Evolutionary conservation across 176 grass and related monocot species (phyloP).

Genomic region (Stipa capillata): DNA sequence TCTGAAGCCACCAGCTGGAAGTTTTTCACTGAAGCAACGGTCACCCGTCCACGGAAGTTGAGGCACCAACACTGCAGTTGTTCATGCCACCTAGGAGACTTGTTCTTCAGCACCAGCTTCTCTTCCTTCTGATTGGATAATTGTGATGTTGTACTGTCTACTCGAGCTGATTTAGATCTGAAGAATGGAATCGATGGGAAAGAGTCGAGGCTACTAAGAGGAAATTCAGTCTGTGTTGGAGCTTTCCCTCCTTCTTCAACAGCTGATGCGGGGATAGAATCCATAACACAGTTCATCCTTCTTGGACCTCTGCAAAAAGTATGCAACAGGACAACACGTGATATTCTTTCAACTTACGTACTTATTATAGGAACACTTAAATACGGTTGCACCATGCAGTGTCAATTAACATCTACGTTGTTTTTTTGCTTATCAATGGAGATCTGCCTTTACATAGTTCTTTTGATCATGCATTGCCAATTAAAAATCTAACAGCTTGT

Average conservation of each 20-base stretch:
- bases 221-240: slow-evolving; percentile 76
- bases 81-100: slow-evolving; percentile 94
- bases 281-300: slow-evolving; percentile 98
- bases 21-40: slow-evolving; percentile 97
- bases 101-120: slow-evolving; percentile 77
- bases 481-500: not conserved
- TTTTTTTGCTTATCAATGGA: not conserved
- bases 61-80: slow-evolving; percentile 99
- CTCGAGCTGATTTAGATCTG: slow-evolving; percentile 71
- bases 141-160: slow-evolving; percentile 42
- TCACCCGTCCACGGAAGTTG: slow-evolving; percentile 90
- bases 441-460: not conserved
- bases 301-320: slow-evolving; percentile 69
- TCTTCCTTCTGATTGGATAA: slow-evolving; percentile 37
- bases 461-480: not conserved
- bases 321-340: not conserved
- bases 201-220: slow-evolving; percentile 47
- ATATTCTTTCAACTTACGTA: not conserved
- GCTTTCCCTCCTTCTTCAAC: slow-evolving; percentile 66
- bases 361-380: not conserved
- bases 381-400: not conserved
- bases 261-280: slow-evolving; percentile 81
- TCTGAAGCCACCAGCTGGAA: slow-evolving; percentile 92
- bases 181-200: slow-evolving; percentile 70
- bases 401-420: not conserved